Percentiles rank a stretch among this genome's conserved stretches.
phyloP scores from a whole-genome alignment of 495 filamentous ascomycete genomes.

The Collariella sp. region DNA sequence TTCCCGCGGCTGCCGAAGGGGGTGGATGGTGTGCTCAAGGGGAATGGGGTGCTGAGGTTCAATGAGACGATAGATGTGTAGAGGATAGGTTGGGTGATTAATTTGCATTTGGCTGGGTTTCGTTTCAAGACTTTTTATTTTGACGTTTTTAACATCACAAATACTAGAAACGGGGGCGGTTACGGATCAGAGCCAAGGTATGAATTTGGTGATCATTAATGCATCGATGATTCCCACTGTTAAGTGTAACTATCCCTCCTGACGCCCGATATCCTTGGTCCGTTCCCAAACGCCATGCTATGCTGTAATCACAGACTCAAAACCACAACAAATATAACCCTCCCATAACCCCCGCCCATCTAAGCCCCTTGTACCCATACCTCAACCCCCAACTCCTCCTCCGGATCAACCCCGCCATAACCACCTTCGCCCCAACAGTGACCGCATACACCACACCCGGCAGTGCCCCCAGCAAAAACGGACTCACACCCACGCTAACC shows the following conservation, averaged over 20 bases:
- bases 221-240: too few relatives aligned
- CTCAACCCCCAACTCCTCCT: slow-evolving; percentile 43
- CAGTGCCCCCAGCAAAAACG: slow-evolving; percentile 27
- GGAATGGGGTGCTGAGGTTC: slow-evolving; percentile 81
- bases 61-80: slow-evolving; percentile 93
- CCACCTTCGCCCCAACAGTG: slow-evolving; percentile 40
- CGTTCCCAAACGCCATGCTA: too few relatives aligned
- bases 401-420: slow-evolving; percentile 51
- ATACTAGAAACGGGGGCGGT: too few relatives aligned
- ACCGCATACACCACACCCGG: slow-evolving; percentile 41
- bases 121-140: too few relatives aligned
- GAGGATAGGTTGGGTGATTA: background rate
- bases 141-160: too few relatives aligned
- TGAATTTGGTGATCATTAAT: too few relatives aligned
- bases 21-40: slow-evolving; percentile 78
- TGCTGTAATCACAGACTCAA: background rate
- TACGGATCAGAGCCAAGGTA: too few relatives aligned
- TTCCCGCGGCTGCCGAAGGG: slow-evolving; percentile 49
- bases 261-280: too few relatives aligned
- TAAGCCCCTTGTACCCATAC: slow-evolving; percentile 55
- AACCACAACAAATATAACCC: background rate
- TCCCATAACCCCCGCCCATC: background rate
- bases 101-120: too few relatives aligned
- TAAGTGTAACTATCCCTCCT: too few relatives aligned
- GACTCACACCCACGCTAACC: background rate